Conservation (phyloP, 768 basidiomycete species). For the Boletus reticuloceps region DNA sequence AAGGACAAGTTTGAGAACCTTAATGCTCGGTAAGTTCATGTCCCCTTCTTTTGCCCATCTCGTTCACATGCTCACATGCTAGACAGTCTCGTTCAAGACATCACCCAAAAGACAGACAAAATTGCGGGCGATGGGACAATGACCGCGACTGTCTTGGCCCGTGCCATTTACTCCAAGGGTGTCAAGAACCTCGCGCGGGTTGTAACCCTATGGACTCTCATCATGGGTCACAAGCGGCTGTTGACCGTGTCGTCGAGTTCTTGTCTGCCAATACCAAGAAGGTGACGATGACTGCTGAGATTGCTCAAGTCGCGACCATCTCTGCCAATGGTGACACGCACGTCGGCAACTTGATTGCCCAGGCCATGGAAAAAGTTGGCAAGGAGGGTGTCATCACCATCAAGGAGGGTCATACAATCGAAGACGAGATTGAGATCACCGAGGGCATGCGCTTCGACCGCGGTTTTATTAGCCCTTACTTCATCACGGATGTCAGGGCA, state of each 20-base stretch:
- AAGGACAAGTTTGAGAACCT: too few relatives aligned
- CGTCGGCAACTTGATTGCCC: constrained; percentile 62
- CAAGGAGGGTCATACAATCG: constrained; percentile 97
- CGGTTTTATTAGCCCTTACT: constrained; percentile 97
- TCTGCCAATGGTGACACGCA: constrained; percentile 80
- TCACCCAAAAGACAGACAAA: constrained; percentile 96
- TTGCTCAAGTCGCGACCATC: constrained; percentile 97
- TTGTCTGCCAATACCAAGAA: constrained; percentile 85
- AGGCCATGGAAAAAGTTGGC: constrained; percentile 95
- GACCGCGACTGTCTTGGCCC: constrained; percentile 91
- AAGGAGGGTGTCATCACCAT: constrained; percentile 99
- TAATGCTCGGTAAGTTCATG: too few relatives aligned
- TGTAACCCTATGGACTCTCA: too few relatives aligned
- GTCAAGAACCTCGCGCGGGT: constrained; percentile 99
- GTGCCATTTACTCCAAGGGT: constrained; percentile 97
- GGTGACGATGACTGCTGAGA: constrained; percentile 96
- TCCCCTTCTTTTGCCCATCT: too few relatives aligned
- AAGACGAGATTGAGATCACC: constrained; percentile 98
- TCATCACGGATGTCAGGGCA: constrained; percentile 95
- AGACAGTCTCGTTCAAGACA: too few relatives aligned
- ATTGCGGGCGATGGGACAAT: constrained; percentile 97
- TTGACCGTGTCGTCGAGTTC: constrained; percentile 91
- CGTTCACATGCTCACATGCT: too few relatives aligned
- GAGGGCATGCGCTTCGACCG: constrained; percentile 99
- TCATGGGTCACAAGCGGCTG: constrained; percentile 96